Percentiles rank a stretch among this genome's conserved stretches.
phyloP scores from a whole-genome alignment of 805 yeast species.

The Lipomyces starkeyi region DNA sequence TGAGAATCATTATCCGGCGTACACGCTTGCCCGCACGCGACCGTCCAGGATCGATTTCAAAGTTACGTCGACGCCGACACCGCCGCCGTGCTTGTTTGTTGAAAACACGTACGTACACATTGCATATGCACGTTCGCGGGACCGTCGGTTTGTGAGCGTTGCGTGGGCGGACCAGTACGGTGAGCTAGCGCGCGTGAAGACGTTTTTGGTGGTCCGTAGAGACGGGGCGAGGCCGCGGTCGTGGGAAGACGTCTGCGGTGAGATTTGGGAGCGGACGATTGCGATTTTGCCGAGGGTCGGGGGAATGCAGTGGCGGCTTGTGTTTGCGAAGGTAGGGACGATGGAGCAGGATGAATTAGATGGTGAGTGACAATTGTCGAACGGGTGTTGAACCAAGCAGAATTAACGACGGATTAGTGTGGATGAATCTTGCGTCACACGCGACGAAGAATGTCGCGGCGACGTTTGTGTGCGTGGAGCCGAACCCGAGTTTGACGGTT shows the following conservation, averaged over 20 bases:
- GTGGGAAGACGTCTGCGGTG: constrained; percentile 44
- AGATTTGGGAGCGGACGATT: constrained; percentile 46
- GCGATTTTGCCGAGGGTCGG: constrained; percentile 35
- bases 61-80: constrained; percentile 39
- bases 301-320: constrained; percentile 45
- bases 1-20: constrained; percentile 42
- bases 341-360: constrained; percentile 46
- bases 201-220: constrained; percentile 49
- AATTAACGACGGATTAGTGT: constrained; percentile 7
- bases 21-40: constrained; percentile 45
- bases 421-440: constrained; percentile 35
- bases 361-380: constrained; percentile 9
- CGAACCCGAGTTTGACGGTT: constrained; percentile 32
- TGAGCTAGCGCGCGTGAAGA: constrained; percentile 60
- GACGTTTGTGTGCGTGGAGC: constrained; percentile 26
- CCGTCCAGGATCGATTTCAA: constrained; percentile 45
- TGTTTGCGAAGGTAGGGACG: constrained; percentile 46
- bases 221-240: constrained; percentile 36
- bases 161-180: constrained; percentile 92
- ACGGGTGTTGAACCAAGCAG: too few species aligned
- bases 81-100: constrained; percentile 49
- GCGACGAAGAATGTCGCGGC: constrained; percentile 21
- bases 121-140: constrained; percentile 81
- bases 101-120: constrained; percentile 83
- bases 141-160: constrained; percentile 82